Evolutionary conservation across 2,329 filamentous ascomycete species (phyloP), one percentile per base, ranked within the genome.

Genomic region (Colletotrichum lini): DNA sequence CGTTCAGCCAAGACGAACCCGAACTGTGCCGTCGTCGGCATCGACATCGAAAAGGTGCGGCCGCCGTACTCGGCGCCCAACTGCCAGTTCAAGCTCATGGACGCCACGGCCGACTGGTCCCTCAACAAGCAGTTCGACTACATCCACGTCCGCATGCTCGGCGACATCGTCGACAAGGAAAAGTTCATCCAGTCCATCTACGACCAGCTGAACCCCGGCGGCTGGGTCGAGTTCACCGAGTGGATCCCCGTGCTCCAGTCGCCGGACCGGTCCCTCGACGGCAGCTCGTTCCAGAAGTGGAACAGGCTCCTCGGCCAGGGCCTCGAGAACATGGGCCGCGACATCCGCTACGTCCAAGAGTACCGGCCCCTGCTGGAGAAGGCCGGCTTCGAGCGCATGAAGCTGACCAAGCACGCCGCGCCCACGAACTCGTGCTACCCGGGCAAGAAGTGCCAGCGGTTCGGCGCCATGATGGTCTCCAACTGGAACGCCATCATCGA

Each of bases 101-200:
- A 80, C 53, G 77, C 70, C 12, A 76, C 74, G 5, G 74, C 75
- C 15, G 74, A 76, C 1, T 80, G 79, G 79, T 72, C 67, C 10
- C 74, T 77, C 58, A 73, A 74, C 45, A 66, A 68, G 44, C 73
- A 66, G 7, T 80, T 80, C 45, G 78, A 80, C 69, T 77, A 77
- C 44, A 77, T 80, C 52, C 79, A 80, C 57, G 76, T 79, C 12
- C 79, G 79, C 52, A 79, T 78, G 67, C 70, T 80, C 18, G 79
- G 78, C 21, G 78, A 80, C 54, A 49, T 80, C 42, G 70, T 75
- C 18, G 66, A 73, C 16, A 77, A 79, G 65, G 73, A 65, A 16
- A 73, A 73, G 40, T 69, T 79, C 6, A 71, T 82, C 18, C 76
- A 77, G 50, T 72, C 73, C 1, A 77, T 80, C 42, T 80, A 77